Evolutionary conservation across 2,329 filamentous ascomycete species (phyloP).

Genomic region (Fusarium stilboides): DNA sequence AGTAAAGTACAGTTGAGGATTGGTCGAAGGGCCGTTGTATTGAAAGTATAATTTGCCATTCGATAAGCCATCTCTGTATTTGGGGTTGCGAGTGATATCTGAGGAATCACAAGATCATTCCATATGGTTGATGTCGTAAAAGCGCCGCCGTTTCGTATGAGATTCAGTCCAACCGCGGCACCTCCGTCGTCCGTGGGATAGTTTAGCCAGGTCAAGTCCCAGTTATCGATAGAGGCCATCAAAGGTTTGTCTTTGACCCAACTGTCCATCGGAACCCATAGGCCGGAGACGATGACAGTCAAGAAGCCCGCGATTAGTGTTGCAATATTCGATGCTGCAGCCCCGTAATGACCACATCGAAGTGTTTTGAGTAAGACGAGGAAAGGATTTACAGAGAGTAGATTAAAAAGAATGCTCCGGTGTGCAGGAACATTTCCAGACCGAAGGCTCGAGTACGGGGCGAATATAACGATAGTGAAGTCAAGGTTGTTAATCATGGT

Average conservation of each 20-base stretch:
- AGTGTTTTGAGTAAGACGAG: neutral
- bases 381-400: neutral
- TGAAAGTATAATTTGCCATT: too few relatives aligned
- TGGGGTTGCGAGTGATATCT: too few relatives aligned
- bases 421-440: neutral
- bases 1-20: too few relatives aligned
- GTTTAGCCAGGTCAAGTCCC: neutral
- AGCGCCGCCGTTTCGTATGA: neutral
- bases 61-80: too few relatives aligned
- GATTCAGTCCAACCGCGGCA: neutral
- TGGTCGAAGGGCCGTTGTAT: too few relatives aligned
- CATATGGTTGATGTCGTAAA: neutral
- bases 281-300: constrained; percentile 11
- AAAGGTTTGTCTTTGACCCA: neutral
- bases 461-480: neutral
- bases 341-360: neutral
- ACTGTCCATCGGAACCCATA: constrained; percentile 2
- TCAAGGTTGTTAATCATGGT: neutral
- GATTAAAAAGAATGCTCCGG: neutral
- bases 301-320: constrained; percentile 1
- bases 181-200: neutral
- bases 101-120: neutral
- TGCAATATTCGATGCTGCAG: neutral
- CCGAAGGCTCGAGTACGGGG: neutral
- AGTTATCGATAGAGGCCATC: neutral